A percentile compares a stretch with the other conserved stretches of the same genome.
Conservation (phyloP, 768 basidiomycete species). For the Agrocybe pediades region DNA sequence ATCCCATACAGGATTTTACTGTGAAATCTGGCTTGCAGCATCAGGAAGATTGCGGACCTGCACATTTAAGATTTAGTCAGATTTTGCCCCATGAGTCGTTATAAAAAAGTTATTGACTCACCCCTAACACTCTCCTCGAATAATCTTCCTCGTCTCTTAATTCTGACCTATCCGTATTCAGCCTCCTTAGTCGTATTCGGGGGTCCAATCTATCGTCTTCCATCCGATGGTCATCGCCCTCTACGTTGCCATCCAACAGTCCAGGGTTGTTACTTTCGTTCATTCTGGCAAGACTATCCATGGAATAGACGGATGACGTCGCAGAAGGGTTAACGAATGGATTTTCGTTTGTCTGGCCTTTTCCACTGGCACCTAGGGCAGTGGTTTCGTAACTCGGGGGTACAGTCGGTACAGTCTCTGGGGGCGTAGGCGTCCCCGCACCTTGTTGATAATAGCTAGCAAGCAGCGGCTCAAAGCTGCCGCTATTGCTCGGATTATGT, state of each 20-base stretch:
- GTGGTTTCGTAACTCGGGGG: not conserved
- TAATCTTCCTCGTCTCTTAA: constrained; percentile 58
- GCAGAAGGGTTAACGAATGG: constrained; percentile 13
- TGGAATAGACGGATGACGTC: constrained; percentile 34
- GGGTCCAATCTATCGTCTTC: constrained; percentile 41
- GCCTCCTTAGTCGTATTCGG: constrained; percentile 37
- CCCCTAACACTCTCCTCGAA: constrained; percentile 56
- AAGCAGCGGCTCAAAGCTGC: constrained; percentile 27
- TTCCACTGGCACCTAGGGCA: not conserved
- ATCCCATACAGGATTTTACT: not conserved
- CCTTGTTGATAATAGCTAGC: constrained; percentile 18
- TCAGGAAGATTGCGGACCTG: constrained; percentile 5
- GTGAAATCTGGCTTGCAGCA: not conserved
- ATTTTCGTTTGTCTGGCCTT: not conserved
- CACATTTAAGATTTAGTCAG: not conserved
- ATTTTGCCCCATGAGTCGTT: not conserved
- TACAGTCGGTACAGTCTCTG: not conserved
- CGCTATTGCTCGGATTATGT: constrained; percentile 29
- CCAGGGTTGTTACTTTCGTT: no score
- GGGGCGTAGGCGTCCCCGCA: constrained; percentile 1
- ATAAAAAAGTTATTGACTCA: constrained; percentile 26
- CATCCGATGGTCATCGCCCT: not conserved
- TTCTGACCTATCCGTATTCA: constrained; percentile 30
- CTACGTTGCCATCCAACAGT: not conserved
- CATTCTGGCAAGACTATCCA: constrained; percentile 25